Conservation (phyloP, 2,329 filamentous ascomycete species). For the Myriosclerotinia curreyana region DNA sequence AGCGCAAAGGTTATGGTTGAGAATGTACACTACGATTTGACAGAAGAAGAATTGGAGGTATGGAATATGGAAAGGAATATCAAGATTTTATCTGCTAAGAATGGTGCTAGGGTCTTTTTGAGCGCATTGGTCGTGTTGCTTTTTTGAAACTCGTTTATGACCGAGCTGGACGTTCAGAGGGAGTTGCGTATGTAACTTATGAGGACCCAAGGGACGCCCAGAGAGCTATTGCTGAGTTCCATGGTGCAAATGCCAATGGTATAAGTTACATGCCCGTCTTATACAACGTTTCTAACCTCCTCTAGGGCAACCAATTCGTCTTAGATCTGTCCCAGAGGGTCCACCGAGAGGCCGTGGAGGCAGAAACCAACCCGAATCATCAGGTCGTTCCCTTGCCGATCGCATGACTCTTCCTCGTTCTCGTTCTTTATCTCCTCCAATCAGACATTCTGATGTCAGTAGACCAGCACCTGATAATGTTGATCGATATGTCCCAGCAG, state of each 20-base stretch:
- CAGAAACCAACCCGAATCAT: slow-evolving; percentile 58
- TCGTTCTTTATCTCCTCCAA: slow-evolving; percentile 56
- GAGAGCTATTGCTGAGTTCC: slow-evolving; percentile 73
- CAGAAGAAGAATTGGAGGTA: slow-evolving; percentile 78
- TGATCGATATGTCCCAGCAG: slow-evolving; percentile 39
- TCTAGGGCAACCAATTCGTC: slow-evolving; percentile 72
- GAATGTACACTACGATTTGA: slow-evolving; percentile 90
- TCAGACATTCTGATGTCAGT: slow-evolving; percentile 40
- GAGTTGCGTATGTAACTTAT: slow-evolving; percentile 81
- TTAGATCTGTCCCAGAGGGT: slow-evolving; percentile 61
- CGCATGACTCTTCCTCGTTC: slow-evolving; percentile 58
- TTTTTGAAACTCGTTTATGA: slow-evolving; percentile 76
- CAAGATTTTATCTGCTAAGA: slow-evolving; percentile 22
- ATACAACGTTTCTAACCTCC: slow-evolving; percentile 24
- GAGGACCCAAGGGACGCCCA: slow-evolving; percentile 66
- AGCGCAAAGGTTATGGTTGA: slow-evolving; percentile 77
- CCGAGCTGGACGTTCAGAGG: slow-evolving; percentile 82
- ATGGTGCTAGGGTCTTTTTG: slow-evolving; percentile 69
- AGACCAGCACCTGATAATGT: slow-evolving; percentile 38
- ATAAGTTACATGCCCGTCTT: slow-evolving; percentile 30
- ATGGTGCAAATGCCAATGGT: slow-evolving; percentile 87
- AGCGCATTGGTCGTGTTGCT: slow-evolving; percentile 67
- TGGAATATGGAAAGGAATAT: slow-evolving; percentile 24
- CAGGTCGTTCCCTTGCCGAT: slow-evolving; percentile 57
- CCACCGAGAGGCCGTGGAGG: slow-evolving; percentile 39